Base-by-base conservation (phyloP, 2,329 filamentous ascomycete species). In the Aciculosporium take region DNA sequence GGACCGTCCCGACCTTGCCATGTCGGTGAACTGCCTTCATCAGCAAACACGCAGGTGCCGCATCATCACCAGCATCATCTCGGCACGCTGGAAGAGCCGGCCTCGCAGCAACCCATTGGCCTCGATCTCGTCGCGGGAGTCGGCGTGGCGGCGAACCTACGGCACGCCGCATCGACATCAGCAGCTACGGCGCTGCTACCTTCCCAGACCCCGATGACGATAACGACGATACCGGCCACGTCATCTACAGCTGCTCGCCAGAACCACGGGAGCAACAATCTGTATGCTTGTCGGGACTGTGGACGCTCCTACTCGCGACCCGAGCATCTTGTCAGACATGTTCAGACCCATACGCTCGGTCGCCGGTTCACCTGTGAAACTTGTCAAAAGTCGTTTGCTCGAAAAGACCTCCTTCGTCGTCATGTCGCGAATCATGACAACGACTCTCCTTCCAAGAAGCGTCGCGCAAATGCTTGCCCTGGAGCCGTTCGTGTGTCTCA, bases 371-470 rank as follows among this genome's bases (percentile, higher is more conserved):
- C 59, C 15, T 71, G 68, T 47, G 58, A 67, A 30, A 59, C 73
- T 42, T 72, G 70, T 47, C 63, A 67, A 42, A 74, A 73, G 49
- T 66, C 66, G 5, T 74, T 73, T 51, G 67, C 68, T 8, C 63
- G 70, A 17, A 70, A 69, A 43, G 69, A 74, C 49, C 59, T 74
- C 9, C 59, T 72, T 39, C 71, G 71, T 47, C 64, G 71, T 12
- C 70, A 74, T 48, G 62, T 66, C 32, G 56, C 64, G 34, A 72
- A 72, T 46, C 71, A 74, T 46, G 60, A 67, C 21, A 68, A 69
- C 46, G 67, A 67, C 45, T 59, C 63, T 23, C 59, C 60, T 36
- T 69, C 68, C 48, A 70, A 66, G 49, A 59, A 68, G 27, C 62
- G 69, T 28, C 63, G 67, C 10, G 63, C 64, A 39, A 61, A 62